phyloP scores from a whole-genome alignment of 371 early-diverging fungal species.

The Actinomortierella ambigua region DNA sequence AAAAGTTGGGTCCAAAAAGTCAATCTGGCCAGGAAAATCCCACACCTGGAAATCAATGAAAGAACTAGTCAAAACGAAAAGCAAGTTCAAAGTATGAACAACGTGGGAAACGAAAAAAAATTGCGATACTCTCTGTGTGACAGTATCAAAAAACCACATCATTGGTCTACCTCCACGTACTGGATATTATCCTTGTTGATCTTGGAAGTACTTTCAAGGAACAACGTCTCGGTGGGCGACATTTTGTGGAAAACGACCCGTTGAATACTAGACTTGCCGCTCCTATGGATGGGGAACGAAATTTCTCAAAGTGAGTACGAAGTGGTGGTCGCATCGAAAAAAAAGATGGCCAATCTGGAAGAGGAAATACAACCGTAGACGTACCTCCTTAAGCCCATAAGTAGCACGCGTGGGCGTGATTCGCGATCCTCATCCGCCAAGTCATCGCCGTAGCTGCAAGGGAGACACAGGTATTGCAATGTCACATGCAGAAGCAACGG shows the following conservation, averaged over 20 bases:
- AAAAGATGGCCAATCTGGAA: not conserved
- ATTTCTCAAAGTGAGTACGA: not conserved
- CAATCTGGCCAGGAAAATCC: conserved; percentile 94
- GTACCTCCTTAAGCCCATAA: conserved; percentile 74
- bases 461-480: not conserved
- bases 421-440: conserved; percentile 49
- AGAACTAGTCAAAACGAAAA: conserved; percentile 56
- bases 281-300: conserved; percentile 53
- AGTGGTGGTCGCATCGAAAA: not conserved
- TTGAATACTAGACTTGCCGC: conserved; percentile 94
- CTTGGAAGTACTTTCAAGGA: conserved; percentile 85
- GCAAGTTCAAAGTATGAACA: not conserved
- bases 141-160: conserved; percentile 1
- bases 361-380: conserved; percentile 1
- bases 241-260: conserved; percentile 93
- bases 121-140: conserved; percentile 18
- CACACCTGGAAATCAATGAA: conserved; percentile 90
- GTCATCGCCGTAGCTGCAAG: conserved; percentile 47
- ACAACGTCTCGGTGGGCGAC: conserved; percentile 92
- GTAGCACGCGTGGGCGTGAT: conserved; percentile 61
- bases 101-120: not conserved
- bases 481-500: not conserved
- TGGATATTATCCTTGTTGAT: conserved; percentile 77
- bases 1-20: conserved; percentile 79
- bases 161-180: conserved; percentile 47